phyloP scores from a whole-genome alignment of 352 stramenopile species.

The Phytophthora foliorum region DNA sequence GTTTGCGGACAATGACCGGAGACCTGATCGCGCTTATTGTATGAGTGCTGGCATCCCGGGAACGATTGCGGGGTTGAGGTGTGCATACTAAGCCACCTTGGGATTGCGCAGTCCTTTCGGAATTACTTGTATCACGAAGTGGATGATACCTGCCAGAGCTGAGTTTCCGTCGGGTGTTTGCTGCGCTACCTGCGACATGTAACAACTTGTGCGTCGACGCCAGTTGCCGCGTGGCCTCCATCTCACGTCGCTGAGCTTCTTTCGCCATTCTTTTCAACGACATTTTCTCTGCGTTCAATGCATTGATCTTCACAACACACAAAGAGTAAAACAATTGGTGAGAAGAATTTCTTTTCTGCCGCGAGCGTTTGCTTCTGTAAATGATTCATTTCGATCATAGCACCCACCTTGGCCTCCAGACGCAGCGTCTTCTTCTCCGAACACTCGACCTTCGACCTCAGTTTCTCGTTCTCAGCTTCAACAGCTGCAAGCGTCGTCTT shows the following conservation, averaged over 20 bases:
- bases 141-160: not conserved
- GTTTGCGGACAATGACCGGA: slow-evolving; percentile 18
- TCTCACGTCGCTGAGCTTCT: slow-evolving; percentile 54
- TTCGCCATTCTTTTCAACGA: slow-evolving; percentile 42
- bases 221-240: slow-evolving; percentile 54
- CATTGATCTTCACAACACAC: slow-evolving; percentile 53
- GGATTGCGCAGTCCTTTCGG: not conserved
- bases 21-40: not conserved
- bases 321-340: not conserved
- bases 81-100: not conserved
- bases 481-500: slow-evolving; percentile 35
- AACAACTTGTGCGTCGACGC: slow-evolving; percentile 34
- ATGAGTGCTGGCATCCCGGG: not conserved
- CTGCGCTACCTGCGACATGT: not conserved
- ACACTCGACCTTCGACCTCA: slow-evolving; percentile 35
- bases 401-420: slow-evolving; percentile 57
- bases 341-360: not conserved
- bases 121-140: not conserved
- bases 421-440: slow-evolving; percentile 53
- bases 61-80: not conserved
- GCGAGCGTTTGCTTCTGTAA: not conserved
- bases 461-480: slow-evolving; percentile 46
- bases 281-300: slow-evolving; percentile 51
- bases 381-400: not conserved
- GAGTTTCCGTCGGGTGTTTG: not conserved